Evolutionary conservation across 768 basidiomycete species (phyloP), one percentile per base, ranked within the genome.

Genomic region (Boletus rubescentipes): DNA sequence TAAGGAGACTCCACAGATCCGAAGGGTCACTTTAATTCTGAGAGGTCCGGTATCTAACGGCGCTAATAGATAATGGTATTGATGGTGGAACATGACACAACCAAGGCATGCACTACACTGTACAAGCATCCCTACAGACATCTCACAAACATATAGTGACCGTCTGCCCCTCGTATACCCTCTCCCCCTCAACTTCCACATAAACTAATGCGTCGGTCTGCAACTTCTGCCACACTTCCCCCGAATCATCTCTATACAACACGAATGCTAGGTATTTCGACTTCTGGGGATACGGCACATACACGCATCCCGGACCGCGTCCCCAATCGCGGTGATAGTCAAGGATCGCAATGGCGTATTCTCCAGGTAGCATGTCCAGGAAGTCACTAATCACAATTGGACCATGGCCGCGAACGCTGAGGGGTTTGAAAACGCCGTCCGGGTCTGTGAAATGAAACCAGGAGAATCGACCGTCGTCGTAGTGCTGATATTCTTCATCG

Each of bases 381-480:
- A 34, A 18, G 20, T 31, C 50, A 26, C 32, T 12, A 2, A 31
- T 15, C 18, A 54, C 26, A 34, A 56, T 15, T 7, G 55, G 51
- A 31, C 51, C 55, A 30, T 39, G 44, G 5, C 51, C 55, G 15
- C 29, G 51, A 32, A 56, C 26, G 21, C 38, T 41, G 34, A 56
- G 20, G 18, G 51, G 21, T 15, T 35, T 46, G 29, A 53, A 54
- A 23, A 32, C 16, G 4, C 35, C 45, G 3, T 54, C 29, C 21
- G 51, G n/a, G 6, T 54, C 55, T 14, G 38, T 46, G 18, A 56
- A 31, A 42, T 46, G 55, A 37, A 53, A 56, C 51, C 55, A 54
- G 20, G 39, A 54, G 9, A 46, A 36, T 12, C 34, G 14, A 6
- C 21, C 14, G 2, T 15, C 10, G 39, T 34, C 31, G 8, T 1